Conservation (phyloP, 1,284 basidiomycete species). For the Agaricales sp. region DNA sequence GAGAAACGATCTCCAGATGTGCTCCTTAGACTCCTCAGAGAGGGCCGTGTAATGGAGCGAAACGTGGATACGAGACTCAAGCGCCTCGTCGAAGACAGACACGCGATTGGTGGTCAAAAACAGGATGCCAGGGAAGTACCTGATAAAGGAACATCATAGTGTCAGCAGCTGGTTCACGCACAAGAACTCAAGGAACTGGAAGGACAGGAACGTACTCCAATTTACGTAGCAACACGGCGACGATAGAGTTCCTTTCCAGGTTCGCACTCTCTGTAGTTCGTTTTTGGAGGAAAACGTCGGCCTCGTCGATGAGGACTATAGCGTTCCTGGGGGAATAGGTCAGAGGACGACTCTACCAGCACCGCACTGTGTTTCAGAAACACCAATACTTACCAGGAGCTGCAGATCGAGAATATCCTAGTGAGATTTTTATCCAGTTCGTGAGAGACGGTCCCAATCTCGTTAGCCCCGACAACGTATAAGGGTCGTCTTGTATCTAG, state of each 20-base stretch:
- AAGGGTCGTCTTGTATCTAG: conserved; percentile 15
- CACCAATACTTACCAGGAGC: conserved; percentile 5
- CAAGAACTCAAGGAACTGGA: background rate
- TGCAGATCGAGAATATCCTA: conserved; percentile 18
- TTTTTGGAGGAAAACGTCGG: conserved; percentile 24
- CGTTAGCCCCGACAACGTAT: conserved; percentile 22
- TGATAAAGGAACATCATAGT: background rate
- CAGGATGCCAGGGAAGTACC: conserved; percentile 23
- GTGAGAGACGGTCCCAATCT: conserved; percentile 19
- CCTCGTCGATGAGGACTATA: conserved; percentile 26
- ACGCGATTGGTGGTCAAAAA: conserved; percentile 27
- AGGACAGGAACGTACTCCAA: conserved; percentile 13
- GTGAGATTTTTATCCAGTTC: conserved; percentile 17
- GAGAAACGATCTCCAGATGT: background rate
- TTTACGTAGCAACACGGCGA: conserved; percentile 23
- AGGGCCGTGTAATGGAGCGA: background rate
- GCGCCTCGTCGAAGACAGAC: conserved; percentile 22
- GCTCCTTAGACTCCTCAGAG: background rate
- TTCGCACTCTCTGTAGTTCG: conserved; percentile 12
- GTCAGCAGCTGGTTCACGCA: background rate
- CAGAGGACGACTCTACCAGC: too few species aligned
- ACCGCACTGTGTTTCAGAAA: too few species aligned
- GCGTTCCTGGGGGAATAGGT: conserved; percentile 26
- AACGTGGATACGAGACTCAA: conserved; percentile 18
- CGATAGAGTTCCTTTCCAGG: conserved; percentile 23